Conservation (phyloP, 352 stramenopile species). For the Phytophthora sansomeana region DNA sequence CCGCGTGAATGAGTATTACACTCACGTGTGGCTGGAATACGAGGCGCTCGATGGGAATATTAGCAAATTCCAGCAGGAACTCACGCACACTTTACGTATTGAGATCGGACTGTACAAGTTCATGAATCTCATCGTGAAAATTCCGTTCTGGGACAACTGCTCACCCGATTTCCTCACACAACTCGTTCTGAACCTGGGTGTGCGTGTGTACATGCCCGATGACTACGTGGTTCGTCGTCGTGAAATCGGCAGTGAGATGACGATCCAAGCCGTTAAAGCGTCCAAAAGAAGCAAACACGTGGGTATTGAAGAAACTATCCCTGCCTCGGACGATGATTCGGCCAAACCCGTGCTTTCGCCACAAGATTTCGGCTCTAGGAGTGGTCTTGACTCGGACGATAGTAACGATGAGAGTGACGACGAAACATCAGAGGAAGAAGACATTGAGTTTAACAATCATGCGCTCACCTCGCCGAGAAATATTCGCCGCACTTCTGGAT, state of each 20-base stretch:
- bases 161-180: slow-evolving; percentile 3
- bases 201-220: not conserved
- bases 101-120: slow-evolving; percentile 7
- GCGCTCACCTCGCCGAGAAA: too few relatives aligned
- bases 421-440: too few relatives aligned
- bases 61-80: not conserved
- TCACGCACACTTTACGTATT: not conserved
- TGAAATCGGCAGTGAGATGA: slow-evolving; percentile 47
- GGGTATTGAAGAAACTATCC: too few relatives aligned
- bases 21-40: slow-evolving; percentile 1
- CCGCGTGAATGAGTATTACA: slow-evolving; percentile 1
- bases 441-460: too few relatives aligned
- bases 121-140: slow-evolving; percentile 1
- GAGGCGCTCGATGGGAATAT: not conserved
- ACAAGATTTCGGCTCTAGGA: too few relatives aligned
- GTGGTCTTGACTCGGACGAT: too few relatives aligned
- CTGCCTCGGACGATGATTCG: too few relatives aligned
- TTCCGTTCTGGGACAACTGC: slow-evolving; percentile 1
- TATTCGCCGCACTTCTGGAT: too few relatives aligned
- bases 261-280: slow-evolving; percentile 38
- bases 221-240: slow-evolving; percentile 56
- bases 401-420: too few relatives aligned
- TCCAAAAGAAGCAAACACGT: not conserved
- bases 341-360: too few relatives aligned
- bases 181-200: not conserved